Evolutionary conservation across 768 basidiomycete genomes (phyloP).

Genomic region (Ramaria sp.): DNA sequence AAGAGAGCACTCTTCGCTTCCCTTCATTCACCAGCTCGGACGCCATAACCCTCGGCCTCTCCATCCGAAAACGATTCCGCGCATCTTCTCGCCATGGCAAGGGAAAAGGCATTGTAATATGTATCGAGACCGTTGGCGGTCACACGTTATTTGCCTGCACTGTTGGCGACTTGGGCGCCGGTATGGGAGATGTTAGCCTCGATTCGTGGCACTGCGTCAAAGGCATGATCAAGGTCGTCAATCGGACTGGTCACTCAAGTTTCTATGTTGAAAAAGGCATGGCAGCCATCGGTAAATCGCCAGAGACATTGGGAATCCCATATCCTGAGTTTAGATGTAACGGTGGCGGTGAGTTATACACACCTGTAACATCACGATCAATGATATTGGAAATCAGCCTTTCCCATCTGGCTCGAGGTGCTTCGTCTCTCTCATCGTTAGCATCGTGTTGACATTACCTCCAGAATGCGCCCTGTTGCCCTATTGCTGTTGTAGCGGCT

Average conservation of each 20-base stretch:
- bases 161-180: constrained; percentile 69
- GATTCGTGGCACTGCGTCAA: constrained; percentile 75
- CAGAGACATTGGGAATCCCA: constrained; percentile 61
- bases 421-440: constrained; percentile 8
- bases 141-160: constrained; percentile 76
- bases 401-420: constrained; percentile 80
- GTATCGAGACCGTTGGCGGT: constrained; percentile 69
- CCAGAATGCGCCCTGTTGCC: constrained; percentile 76
- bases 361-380: neutral
- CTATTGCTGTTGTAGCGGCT: constrained; percentile 66
- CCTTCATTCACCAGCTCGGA: constrained; percentile 65
- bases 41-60: constrained; percentile 71
- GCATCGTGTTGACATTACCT: neutral
- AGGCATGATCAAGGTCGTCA: constrained; percentile 64
- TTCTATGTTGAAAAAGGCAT: constrained; percentile 84
- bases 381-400: constrained; percentile 36
- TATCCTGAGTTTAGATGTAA: constrained; percentile 47
- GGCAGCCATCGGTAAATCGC: constrained; percentile 71
- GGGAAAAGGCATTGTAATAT: constrained; percentile 74
- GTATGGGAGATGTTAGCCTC: constrained; percentile 65
- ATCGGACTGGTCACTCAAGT: constrained; percentile 70
- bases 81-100: constrained; percentile 57
- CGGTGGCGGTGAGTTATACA: constrained; percentile 58
- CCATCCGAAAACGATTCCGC: constrained; percentile 76
- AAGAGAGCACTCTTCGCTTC: constrained; percentile 64